These are phyloP conservation scores for Gloeophyllum trabeum DNA, from an alignment of 768 basidiomycete genomes.

Conservation along the genomic window DNA sequence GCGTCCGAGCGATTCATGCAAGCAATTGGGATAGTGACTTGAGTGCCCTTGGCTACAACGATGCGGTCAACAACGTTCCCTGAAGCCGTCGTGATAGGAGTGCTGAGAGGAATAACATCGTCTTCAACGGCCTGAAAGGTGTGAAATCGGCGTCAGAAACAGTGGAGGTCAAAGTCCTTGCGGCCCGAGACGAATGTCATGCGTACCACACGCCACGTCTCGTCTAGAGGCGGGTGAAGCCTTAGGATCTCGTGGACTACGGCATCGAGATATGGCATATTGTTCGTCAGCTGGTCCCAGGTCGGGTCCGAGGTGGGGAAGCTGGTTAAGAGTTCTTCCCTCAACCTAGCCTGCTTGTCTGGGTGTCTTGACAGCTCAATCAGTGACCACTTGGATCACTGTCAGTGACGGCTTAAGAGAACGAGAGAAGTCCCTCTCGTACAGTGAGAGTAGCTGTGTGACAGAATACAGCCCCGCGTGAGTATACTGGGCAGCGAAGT, in stretches of 20 bases:
- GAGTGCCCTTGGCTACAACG: constrained; percentile 26
- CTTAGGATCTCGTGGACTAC: constrained; percentile 34
- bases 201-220: constrained; percentile 26
- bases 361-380: constrained; percentile 39
- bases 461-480: not conserved
- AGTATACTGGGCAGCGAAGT: not conserved
- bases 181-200: not conserved
- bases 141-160: not conserved
- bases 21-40: constrained; percentile 24
- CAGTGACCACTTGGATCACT: constrained; percentile 33
- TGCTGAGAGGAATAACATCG: constrained; percentile 25
- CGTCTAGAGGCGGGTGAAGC: constrained; percentile 27
- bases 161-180: no score
- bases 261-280: constrained; percentile 44
- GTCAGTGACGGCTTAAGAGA: not conserved
- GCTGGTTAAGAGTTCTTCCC: constrained; percentile 30
- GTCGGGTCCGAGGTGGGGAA: constrained; percentile 34
- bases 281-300: constrained; percentile 38
- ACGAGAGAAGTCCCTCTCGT: not conserved
- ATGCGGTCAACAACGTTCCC: constrained; percentile 20
- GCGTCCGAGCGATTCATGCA: constrained; percentile 26
- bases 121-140: constrained; percentile 23
- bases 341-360: constrained; percentile 33
- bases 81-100: constrained; percentile 16
- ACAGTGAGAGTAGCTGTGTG: constrained; percentile 16